Evolutionary conservation across 306 rosid genomes (phyloP), one percentile per base, ranked within the genome.

Genomic region (Castanopsis chinensis): DNA sequence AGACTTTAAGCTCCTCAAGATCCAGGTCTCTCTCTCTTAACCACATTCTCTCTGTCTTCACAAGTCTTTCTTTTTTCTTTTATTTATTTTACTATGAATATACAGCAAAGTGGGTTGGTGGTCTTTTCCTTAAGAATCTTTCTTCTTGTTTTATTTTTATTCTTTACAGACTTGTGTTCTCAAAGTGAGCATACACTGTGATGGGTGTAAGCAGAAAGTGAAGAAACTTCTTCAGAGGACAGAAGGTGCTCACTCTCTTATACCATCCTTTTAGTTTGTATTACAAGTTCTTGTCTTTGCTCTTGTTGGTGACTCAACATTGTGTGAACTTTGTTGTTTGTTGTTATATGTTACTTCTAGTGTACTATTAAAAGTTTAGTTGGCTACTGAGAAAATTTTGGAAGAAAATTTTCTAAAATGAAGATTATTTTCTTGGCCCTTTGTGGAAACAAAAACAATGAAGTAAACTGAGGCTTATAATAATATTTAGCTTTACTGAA

Each of bases 171-270:
- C 97, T 73, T 95, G 89, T 84, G 86, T 78, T 83, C 97, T 95
- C 84, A 92, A 87, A 84, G 99, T 95, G 90, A 92, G 88, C 89
- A 87, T 92, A 63, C 97, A 95, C 88, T 95, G 99, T 89, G 99
- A 95, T 90, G 99, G 99, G 52, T 95, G 99, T 87, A 90, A 89
- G 90, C 99, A 89, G 88, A 92, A 95, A 85, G 97, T 95, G 85
- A 95, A 91, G 97, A 95, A 95, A 83, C 83, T 95, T 74, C 97
- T 95, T 83, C 97, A 92, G 85, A 91, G 97, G 83, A 95, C 89
- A 86, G 97, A 95, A 95, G 99, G 99, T 95, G 60, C 67, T 80
- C 67, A 30, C 78, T 78, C 33, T 81, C 69, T 77, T 57, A 12
- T 32, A 59, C 33, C 61, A n/a, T 72, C 43, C 74, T 72, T 72